Evolutionary conservation across 768 basidiomycete genomes (phyloP), one percentile per base, ranked within the genome.

Genomic region (Collybia sordida): DNA sequence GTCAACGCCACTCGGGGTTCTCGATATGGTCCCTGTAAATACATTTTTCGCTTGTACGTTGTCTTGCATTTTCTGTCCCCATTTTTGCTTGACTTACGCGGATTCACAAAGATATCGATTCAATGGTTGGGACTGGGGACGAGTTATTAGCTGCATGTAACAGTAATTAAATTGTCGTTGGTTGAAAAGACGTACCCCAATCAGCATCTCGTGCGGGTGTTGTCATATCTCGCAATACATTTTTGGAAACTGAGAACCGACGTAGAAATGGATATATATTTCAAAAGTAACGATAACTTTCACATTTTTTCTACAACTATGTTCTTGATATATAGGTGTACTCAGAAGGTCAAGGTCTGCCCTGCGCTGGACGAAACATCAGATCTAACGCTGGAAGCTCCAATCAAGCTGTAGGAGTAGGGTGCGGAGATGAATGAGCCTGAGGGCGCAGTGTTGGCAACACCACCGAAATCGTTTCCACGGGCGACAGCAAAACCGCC

Each of bases 11-110:
- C 63, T 80, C 40, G 74, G 75, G n/a, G 62, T 60, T 8, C 64
- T 79, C 5, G 70, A 79, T 51, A 69, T 78, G 74, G 61, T 79
- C 7, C 72, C 74, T 12, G 49, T 78, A 11, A 50, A 68, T 15
- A 59, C 68, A 6, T 72, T 79, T 58, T 70, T 78, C 21, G 53
- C 62, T 27, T 79, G 79, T 78, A 54, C 23, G 76, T 60, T 28
- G 15, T 24, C 7, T 22, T 21, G 14, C 40, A 37, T 15, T 42
- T 18, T 7, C 19, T 37, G 17, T 7, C 23, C 49, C 5, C 21
- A n/a, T 35, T 47, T 18, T 23, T 21, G 43, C 1, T 39, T 27
- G 11, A 38, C 24, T 25, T 34, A 14, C 5, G 7, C 23, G 12
- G 3, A 23, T 17, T 1, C 17, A 3, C 53, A 4, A 51, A 78